Evolutionary conservation across 192 early-diverging fungal genomes (phyloP), one percentile per base, ranked within the genome.

Genomic region (Oehlia diaphana): DNA sequence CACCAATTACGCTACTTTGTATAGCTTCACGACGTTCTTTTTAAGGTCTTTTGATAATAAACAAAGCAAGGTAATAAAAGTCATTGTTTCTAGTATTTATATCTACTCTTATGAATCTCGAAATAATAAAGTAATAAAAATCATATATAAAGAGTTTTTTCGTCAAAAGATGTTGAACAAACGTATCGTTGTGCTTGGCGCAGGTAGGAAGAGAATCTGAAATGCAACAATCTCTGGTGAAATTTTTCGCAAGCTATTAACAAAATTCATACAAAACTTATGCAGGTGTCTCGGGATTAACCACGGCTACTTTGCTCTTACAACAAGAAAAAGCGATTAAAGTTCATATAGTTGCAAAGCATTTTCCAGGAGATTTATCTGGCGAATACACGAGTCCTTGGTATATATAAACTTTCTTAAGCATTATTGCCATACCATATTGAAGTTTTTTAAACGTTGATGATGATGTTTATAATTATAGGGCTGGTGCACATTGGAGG

Each of bases 221-320:
- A 42, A 39, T 26, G 35, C 35, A 8, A 70, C 35, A 70, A 39
- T 70, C 9, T 44, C 35, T 37, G 12, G 16, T 39, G 21, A 42
- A n/a, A 21, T 70, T 44, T 70, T 70, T 21, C 37, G 35, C 14
- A 70, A 31, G 64, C 26, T 65, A 28, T 28, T 28, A 63, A 23
- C 61, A 63, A 31, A n/a, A 28, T 66, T 33, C 68, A 7, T 70
- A 14, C 35, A 39, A 42, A 70, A 39, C 16, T 70, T 68, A 9
- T 28, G 89, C 91, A 14, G 94, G 93, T 77, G 93, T 94, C 3
- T 84, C 89, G 26, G 94, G 94, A 8, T 87, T 95, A 12, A 91
- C 93, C 3, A 92, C 91, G 0, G 95, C 92, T 19, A 76, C 92
- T n/a, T 81, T 90, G 13, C 87, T 93, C 35, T 74, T 83, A 14